These are phyloP conservation scores for Tympanopsis confertula DNA, from an alignment of 2,329 filamentous ascomycete genomes.

Conservation along the genomic window DNA sequence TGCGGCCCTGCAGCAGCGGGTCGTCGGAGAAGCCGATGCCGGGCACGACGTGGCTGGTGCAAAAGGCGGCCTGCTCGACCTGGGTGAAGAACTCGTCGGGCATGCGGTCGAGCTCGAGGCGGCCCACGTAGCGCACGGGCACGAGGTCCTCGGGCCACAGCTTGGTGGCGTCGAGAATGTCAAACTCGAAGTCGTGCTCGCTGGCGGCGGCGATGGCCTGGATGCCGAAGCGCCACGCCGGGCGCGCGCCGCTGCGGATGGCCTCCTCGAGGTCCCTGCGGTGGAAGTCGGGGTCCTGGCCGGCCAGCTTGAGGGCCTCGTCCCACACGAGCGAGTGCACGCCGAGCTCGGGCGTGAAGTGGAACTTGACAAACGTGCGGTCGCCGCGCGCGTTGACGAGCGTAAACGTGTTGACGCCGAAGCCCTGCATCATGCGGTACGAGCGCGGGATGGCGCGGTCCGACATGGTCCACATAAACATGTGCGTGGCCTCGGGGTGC, in stretches of 20 bases:
- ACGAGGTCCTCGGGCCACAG: conserved; percentile 71
- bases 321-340: conserved; percentile 72
- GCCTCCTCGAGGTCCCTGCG: conserved; percentile 66
- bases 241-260: conserved; percentile 59
- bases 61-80: conserved; percentile 75
- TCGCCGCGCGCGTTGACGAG: conserved; percentile 58
- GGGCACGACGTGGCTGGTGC: conserved; percentile 67
- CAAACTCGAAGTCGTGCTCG: conserved; percentile 72
- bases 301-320: conserved; percentile 63
- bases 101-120: conserved; percentile 69
- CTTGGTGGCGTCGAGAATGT: conserved; percentile 77
- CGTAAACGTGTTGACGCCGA: conserved; percentile 71
- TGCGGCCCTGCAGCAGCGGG: conserved; percentile 62
- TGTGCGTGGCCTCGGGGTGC: conserved; percentile 63
- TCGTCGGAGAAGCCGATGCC: conserved; percentile 71
- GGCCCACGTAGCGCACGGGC: conserved; percentile 66
- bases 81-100: conserved; percentile 73
- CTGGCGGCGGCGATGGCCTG: conserved; percentile 62
- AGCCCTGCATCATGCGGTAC: conserved; percentile 77
- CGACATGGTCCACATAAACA: conserved; percentile 71
- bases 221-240: conserved; percentile 75
- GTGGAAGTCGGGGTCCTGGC: conserved; percentile 72
- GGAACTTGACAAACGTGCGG: conserved; percentile 67
- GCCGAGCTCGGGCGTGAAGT: conserved; percentile 63
- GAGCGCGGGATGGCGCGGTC: conserved; percentile 64